Conservation (phyloP, 2,329 filamentous ascomycete species). For the Scortechinia acanthostroma region DNA sequence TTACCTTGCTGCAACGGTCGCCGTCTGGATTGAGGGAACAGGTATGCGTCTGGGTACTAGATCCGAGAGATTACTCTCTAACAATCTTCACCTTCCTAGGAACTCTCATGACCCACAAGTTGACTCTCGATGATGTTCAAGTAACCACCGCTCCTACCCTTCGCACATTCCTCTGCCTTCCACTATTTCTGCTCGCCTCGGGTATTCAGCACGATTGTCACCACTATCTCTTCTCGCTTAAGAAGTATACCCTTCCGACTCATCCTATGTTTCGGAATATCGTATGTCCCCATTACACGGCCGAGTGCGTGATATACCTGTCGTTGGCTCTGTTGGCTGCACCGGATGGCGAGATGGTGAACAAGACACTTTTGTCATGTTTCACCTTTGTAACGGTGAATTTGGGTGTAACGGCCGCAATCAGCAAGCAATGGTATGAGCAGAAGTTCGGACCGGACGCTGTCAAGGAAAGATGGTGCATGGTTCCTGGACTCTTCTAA, state of each 20-base stretch:
- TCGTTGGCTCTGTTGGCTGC: background rate
- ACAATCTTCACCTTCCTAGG: background rate
- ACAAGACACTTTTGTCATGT: background rate
- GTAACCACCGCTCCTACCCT: background rate
- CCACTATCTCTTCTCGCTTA: slow-evolving; percentile 1
- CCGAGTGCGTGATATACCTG: background rate
- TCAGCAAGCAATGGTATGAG: background rate
- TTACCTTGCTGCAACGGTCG: background rate
- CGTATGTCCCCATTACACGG: background rate
- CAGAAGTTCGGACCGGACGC: background rate
- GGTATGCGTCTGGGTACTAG: too few relatives aligned
- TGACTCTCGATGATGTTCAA: background rate
- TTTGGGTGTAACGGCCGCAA: background rate
- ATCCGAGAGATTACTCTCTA: too few relatives aligned
- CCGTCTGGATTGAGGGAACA: slow-evolving; percentile 1
- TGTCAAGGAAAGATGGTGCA: background rate
- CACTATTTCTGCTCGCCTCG: background rate
- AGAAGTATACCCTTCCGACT: background rate
- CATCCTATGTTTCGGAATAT: background rate
- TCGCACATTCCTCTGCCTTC: background rate
- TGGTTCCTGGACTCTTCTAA: background rate
- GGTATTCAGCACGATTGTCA: slow-evolving; percentile 1
- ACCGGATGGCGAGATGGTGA: background rate
- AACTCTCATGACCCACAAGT: background rate
- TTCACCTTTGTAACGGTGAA: background rate